phyloP scores from a whole-genome alignment of 2,329 filamentous ascomycete species.

The Pseudogymnoascus sp. region DNA sequence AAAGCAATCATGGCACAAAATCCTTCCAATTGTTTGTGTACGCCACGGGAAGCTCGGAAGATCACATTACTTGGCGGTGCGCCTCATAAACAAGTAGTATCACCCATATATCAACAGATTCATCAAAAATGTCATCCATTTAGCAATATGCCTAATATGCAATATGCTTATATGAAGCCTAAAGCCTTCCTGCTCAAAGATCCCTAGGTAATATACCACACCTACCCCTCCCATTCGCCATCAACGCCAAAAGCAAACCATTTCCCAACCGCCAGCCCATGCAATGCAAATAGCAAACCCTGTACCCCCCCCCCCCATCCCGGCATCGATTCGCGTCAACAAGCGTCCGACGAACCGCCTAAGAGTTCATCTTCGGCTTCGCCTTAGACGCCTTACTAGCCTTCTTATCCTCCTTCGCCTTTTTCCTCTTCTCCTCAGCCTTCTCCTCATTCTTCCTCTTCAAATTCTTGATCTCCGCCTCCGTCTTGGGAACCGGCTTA shows the following conservation, averaged over 20 bases:
- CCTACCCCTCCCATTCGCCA: not conserved
- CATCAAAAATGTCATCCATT: not conserved
- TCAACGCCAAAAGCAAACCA: not conserved
- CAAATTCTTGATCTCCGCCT: slow-evolving; percentile 71
- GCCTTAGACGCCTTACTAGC: slow-evolving; percentile 87
- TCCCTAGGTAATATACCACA: not conserved
- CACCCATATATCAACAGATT: not conserved
- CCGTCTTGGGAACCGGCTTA: slow-evolving; percentile 82
- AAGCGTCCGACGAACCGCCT: slow-evolving; percentile 36
- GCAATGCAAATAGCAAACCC: slow-evolving; percentile 6
- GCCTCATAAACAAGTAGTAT: not conserved
- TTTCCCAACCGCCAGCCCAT: not conserved
- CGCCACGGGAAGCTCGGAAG: not conserved
- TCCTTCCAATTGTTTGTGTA: not conserved
- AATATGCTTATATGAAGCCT: not conserved
- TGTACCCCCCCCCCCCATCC: not conserved
- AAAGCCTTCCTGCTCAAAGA: not conserved
- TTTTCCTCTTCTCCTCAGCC: slow-evolving; percentile 88
- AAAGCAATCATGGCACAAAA: not conserved
- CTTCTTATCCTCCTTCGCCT: slow-evolving; percentile 87
- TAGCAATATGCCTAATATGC: not conserved
- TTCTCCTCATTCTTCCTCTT: slow-evolving; percentile 95
- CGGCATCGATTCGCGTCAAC: slow-evolving; percentile 23
- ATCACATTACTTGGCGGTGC: not conserved
- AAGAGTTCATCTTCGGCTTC: slow-evolving; percentile 54